Evolutionary conservation across 129 eudicot species (phyloP).

Genomic region (Silybum marianum): DNA sequence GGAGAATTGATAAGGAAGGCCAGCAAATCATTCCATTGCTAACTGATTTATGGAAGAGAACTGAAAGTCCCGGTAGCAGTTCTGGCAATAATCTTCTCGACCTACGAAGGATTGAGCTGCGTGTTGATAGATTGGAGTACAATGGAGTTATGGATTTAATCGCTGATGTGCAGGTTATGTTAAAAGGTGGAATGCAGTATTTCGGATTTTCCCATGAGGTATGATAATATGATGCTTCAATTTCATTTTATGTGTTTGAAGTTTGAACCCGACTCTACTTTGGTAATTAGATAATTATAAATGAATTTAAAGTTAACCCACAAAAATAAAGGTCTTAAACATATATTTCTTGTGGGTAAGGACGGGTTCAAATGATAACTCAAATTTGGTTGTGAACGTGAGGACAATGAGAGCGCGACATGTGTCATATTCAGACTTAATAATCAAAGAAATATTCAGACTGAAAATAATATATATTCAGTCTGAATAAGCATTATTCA

Average conservation of each 20-base stretch:
- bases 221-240: slow-evolving; percentile 6
- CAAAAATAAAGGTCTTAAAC: neutral
- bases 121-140: slow-evolving; percentile 66
- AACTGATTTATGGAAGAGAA: slow-evolving; percentile 85
- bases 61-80: slow-evolving; percentile 43
- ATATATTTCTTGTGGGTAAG: neutral
- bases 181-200: slow-evolving; percentile 69
- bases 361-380: no score
- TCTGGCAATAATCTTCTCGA: slow-evolving; percentile 59
- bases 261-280: neutral
- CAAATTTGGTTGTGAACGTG: no score
- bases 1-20: slow-evolving; percentile 86
- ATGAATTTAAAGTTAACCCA: neutral
- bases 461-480: no score
- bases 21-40: slow-evolving; percentile 75
- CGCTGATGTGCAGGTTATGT: slow-evolving; percentile 79
- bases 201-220: slow-evolving; percentile 83
- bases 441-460: no score
- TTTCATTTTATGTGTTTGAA: neutral
- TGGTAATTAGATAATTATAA: neutral
- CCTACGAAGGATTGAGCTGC: slow-evolving; percentile 61
- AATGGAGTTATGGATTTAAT: slow-evolving; percentile 75
- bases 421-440: no score
- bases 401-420: no score
- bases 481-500: no score